Conservation (phyloP, 345 rosid genomes). For the Melastoma malabathricum region DNA sequence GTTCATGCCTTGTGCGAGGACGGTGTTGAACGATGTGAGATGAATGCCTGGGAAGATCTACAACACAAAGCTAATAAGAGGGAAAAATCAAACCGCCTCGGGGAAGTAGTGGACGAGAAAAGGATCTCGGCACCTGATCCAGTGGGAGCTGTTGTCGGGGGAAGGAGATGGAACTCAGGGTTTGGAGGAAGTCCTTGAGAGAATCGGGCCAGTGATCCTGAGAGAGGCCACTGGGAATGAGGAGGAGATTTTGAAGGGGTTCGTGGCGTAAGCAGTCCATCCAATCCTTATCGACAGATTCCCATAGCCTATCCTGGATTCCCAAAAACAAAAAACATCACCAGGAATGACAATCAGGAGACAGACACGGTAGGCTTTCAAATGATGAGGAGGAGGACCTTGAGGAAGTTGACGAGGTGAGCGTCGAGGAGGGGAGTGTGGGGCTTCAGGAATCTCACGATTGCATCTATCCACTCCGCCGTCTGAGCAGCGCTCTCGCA, state of each 20-base stretch:
- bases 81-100: too few relatives aligned
- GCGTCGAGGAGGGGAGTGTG: slow-evolving; percentile 41
- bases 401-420: slow-evolving; percentile 78
- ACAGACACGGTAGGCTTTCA: background rate
- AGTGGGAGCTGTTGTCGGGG: slow-evolving; percentile 56
- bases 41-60: slow-evolving; percentile 44
- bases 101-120: too few relatives aligned
- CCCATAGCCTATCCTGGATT: slow-evolving; percentile 68
- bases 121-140: slow-evolving; percentile 22
- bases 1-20: slow-evolving; percentile 87
- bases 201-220: slow-evolving; percentile 93
- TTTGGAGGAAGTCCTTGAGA: slow-evolving; percentile 45
- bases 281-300: slow-evolving; percentile 63
- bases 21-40: slow-evolving; percentile 35
- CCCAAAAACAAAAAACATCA: too few relatives aligned
- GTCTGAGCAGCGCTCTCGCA: slow-evolving; percentile 54
- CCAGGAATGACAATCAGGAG: background rate
- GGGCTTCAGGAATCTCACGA: slow-evolving; percentile 45
- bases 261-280: slow-evolving; percentile 55
- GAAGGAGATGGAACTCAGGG: slow-evolving; percentile 48
- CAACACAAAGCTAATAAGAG: slow-evolving; percentile 3
- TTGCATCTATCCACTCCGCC: slow-evolving; percentile 60
- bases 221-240: slow-evolving; percentile 54
- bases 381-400: slow-evolving; percentile 11
- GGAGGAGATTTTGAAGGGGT: slow-evolving; percentile 45